Conservation (phyloP, 768 basidiomycete species). For the Xerocomellus dryophilus region DNA sequence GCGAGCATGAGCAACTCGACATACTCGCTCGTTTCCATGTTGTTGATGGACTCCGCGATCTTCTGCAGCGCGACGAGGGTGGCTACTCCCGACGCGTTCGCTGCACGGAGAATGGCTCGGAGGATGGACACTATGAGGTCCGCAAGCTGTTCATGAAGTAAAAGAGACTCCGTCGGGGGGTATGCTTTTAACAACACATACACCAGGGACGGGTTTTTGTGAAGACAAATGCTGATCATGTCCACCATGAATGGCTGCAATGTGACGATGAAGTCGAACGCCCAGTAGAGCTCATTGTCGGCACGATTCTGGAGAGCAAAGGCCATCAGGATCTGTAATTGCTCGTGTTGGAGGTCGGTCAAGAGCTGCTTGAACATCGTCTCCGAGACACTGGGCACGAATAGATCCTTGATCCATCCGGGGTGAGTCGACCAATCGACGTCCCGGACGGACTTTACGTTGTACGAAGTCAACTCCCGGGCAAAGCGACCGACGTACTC, state of each 20-base stretch:
- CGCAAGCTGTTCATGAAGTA: slow-evolving; percentile 28
- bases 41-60: slow-evolving; percentile 42
- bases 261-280: slow-evolving; percentile 42
- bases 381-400: slow-evolving; percentile 25
- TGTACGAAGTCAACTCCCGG: slow-evolving; percentile 41
- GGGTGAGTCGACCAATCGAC: slow-evolving; percentile 40
- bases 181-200: slow-evolving; percentile 50
- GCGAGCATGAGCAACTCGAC: slow-evolving; percentile 52
- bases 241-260: slow-evolving; percentile 29
- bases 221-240: slow-evolving; percentile 42
- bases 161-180: slow-evolving; percentile 42
- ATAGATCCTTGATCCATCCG: slow-evolving; percentile 33
- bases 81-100: slow-evolving; percentile 53
- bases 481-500: slow-evolving; percentile 47
- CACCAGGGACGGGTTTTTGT: slow-evolving; percentile 49
- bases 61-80: slow-evolving; percentile 60
- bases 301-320: slow-evolving; percentile 46
- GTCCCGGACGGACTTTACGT: slow-evolving; percentile 38
- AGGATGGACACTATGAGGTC: slow-evolving; percentile 36
- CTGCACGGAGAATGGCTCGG: slow-evolving; percentile 50
- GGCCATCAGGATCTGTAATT: slow-evolving; percentile 16
- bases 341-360: slow-evolving; percentile 20
- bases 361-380: slow-evolving; percentile 19
- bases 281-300: slow-evolving; percentile 52
- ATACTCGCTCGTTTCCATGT: slow-evolving; percentile 42